Base-by-base conservation (phyloP, 805 yeast species). In the Spathaspora boniae region DNA sequence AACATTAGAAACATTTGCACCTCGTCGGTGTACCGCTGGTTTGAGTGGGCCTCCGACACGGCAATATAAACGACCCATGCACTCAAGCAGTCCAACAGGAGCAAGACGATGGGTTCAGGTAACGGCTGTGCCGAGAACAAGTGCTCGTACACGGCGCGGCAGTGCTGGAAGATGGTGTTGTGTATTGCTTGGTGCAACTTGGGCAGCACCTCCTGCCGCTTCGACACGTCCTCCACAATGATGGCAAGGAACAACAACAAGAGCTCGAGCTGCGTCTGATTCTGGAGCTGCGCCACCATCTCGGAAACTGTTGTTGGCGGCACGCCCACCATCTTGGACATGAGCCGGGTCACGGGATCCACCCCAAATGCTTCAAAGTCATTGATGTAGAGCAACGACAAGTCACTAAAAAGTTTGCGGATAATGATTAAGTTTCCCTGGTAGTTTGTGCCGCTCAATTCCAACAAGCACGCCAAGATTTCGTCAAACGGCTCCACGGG, bases 321-420 rank as follows among this genome's bases (percentile, higher is more conserved):
- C n/a, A n/a, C n/a, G 15, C 22, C 25, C 2, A 25, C 14, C 24
- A 33, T 17, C 8, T 14, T 16, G 3, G 11, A 9, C 12, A 35
- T 14, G 9, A 36, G 24, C 11, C 16, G 26, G 4, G 23, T n/a
- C 3, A 40, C 19, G 15, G 41, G 40, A 36, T 40, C 31, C 6
- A 20, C 11, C 9, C 36, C 29, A 73, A 79, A 75, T 3, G 40
- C 33, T 1, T 48, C 38, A 27, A 57, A 59, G 38, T 65, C 56
- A 31, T 60, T 55, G 22, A 69, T 55, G 52, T 64, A 82, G 3
- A 76, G 49, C 22, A 75, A 50, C 3, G 80, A 65, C 20, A 80
- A 46, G 32, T 78, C 72, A 5, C 83, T 71, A 34, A 82, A 54
- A 34, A 83, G 52, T 47, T 84, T 84, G 40, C 67, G 71, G 16